Evolutionary conservation across 768 basidiomycete species (phyloP).

Genomic region (Trametes cingulata): DNA sequence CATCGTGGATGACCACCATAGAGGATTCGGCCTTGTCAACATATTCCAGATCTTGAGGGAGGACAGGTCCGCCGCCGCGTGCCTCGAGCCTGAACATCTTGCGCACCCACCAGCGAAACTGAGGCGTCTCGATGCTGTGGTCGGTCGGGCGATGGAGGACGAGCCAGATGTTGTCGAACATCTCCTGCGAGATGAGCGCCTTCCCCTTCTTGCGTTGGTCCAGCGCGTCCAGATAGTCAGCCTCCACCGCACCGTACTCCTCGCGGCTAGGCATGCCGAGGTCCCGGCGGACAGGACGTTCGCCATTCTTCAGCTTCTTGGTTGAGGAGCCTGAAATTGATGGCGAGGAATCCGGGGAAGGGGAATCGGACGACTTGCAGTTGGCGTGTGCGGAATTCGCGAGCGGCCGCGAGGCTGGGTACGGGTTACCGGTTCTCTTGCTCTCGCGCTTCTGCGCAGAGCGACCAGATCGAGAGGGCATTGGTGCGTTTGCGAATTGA

Average conservation of each 20-base stretch:
- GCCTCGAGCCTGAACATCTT: constrained; percentile 66
- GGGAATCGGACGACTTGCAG: neutral
- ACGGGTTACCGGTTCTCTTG: neutral
- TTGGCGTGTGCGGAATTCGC: neutral
- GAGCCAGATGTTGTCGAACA: constrained; percentile 75
- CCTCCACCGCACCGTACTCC: constrained; percentile 60
- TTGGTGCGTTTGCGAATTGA: neutral
- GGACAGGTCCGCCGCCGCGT: neutral
- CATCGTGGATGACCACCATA: constrained; percentile 67
- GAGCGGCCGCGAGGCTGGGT: neutral
- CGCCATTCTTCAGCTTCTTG: neutral
- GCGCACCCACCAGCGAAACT: constrained; percentile 83
- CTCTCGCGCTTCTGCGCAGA: neutral
- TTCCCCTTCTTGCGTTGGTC: constrained; percentile 62
- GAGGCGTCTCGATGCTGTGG: constrained; percentile 51
- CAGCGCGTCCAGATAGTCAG: constrained; percentile 58
- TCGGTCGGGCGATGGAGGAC: constrained; percentile 57
- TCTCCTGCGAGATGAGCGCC: constrained; percentile 67
- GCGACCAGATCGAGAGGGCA: neutral
- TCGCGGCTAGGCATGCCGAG: constrained; percentile 63
- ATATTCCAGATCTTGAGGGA: neutral
- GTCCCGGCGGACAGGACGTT: neutral
- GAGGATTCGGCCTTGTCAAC: constrained; percentile 5
- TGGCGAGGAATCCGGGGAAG: neutral
- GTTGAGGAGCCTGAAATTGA: neutral